A percentile compares a stretch with the other conserved stretches of the same genome.
phyloP scores from a whole-genome alignment of 2,329 filamentous ascomycete genomes.

The Penicillium sp. region DNA sequence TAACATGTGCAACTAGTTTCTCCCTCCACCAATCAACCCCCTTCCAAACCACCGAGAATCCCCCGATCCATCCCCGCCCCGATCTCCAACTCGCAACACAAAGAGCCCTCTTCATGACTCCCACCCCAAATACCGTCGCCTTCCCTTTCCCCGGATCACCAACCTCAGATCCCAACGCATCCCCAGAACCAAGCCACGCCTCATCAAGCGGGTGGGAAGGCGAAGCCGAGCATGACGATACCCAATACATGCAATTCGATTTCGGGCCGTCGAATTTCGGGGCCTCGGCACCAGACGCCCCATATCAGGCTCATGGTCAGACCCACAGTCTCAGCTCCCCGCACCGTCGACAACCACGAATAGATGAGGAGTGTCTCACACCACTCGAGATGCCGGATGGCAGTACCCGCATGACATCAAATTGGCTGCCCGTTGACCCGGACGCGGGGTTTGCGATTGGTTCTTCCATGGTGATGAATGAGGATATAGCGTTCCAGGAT shows the following conservation, averaged over 20 bases:
- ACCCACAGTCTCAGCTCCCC: background rate
- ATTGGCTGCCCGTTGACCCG: conserved; percentile 23
- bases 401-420: conserved; percentile 30
- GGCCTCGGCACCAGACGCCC: background rate
- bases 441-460: conserved; percentile 31
- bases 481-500: conserved; percentile 6
- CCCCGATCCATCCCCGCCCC: background rate
- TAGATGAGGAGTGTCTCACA: conserved; percentile 20
- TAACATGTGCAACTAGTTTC: background rate
- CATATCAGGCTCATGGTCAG: background rate
- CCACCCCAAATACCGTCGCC: conserved; percentile 2
- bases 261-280: background rate
- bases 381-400: conserved; percentile 38
- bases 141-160: conserved; percentile 17
- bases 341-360: background rate
- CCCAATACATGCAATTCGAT: background rate
- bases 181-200: conserved; percentile 23
- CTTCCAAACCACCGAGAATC: conserved; percentile 11
- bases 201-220: conserved; percentile 24
- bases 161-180: conserved; percentile 23
- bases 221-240: conserved; percentile 23
- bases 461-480: background rate
- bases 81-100: conserved; percentile 15
- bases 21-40: background rate
- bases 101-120: conserved; percentile 21